Evolutionary conservation across 768 basidiomycete genomes (phyloP).

Genomic region (Psilocybe tampanensis): DNA sequence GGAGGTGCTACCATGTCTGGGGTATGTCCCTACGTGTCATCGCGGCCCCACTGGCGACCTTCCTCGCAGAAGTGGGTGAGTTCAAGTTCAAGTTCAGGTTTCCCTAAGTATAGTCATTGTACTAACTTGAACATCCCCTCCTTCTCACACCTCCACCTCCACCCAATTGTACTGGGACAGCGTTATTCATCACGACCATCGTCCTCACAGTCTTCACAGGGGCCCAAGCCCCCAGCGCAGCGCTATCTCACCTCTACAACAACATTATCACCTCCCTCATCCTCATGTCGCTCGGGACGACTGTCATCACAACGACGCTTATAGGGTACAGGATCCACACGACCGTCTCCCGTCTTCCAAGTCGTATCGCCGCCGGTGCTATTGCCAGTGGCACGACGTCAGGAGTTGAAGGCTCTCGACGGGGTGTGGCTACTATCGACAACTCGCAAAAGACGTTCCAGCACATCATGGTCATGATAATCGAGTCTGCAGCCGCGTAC

Average conservation of each 20-base stretch:
- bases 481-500: slow-evolving; percentile 1
- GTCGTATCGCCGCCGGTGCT: too few relatives aligned
- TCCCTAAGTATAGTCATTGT: too few relatives aligned
- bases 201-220: background rate
- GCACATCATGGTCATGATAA: background rate
- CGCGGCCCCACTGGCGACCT: background rate
- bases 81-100: too few relatives aligned
- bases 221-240: too few relatives aligned
- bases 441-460: too few relatives aligned
- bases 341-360: background rate
- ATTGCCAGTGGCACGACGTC: too few relatives aligned
- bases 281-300: background rate
- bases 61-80: background rate
- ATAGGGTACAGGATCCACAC: background rate
- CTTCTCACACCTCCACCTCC: too few relatives aligned
- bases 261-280: background rate
- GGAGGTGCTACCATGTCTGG: too few relatives aligned
- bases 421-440: too few relatives aligned
- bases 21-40: background rate
- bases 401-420: too few relatives aligned
- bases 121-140: too few relatives aligned
- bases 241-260: background rate
- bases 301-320: background rate
- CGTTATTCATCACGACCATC: background rate
- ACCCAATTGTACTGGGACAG: too few relatives aligned